Evolutionary conservation across 2,329 filamentous ascomycete genomes (phyloP).

Genomic region (Colletotrichum acutatum): DNA sequence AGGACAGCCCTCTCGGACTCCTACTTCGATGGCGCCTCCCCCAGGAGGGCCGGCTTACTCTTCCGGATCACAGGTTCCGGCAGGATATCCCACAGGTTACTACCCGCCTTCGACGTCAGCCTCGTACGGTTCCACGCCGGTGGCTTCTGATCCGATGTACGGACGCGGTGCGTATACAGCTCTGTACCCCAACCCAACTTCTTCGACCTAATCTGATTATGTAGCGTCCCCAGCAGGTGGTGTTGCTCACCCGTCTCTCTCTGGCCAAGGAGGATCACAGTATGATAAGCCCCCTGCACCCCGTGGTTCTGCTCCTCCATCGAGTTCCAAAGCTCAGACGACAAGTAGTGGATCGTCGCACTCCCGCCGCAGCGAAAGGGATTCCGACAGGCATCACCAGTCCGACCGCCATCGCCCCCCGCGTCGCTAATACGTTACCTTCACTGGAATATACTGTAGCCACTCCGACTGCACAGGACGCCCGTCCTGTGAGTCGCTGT

Average conservation of each 20-base stretch:
- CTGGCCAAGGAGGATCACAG: slow-evolving; percentile 57
- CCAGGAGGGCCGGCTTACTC: slow-evolving; percentile 31
- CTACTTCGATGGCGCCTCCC: slow-evolving; percentile 29
- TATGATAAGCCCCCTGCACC: slow-evolving; percentile 60
- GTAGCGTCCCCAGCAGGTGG: slow-evolving; percentile 64
- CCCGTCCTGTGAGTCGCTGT: slow-evolving; percentile 32
- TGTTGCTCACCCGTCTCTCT: slow-evolving; percentile 46
- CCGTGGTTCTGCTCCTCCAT: slow-evolving; percentile 49
- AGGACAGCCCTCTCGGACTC: slow-evolving; percentile 28
- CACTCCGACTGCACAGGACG: slow-evolving; percentile 33
- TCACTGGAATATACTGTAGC: slow-evolving; percentile 17
- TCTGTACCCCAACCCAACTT: slow-evolving; percentile 21
- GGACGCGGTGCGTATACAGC: slow-evolving; percentile 68
- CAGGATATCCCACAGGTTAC: slow-evolving; percentile 38
- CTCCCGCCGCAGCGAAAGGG: slow-evolving; percentile 54
- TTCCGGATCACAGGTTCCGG: slow-evolving; percentile 31
- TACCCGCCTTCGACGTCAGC: slow-evolving; percentile 38
- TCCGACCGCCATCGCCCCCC: slow-evolving; percentile 52
- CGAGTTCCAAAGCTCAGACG: slow-evolving; percentile 53
- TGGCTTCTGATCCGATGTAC: slow-evolving; percentile 63
- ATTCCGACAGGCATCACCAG: slow-evolving; percentile 52
- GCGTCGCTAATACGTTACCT: slow-evolving; percentile 46
- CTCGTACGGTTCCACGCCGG: slow-evolving; percentile 43
- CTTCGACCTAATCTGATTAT: slow-evolving; percentile 53
- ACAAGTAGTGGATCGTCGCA: slow-evolving; percentile 46